Base-by-base conservation (phyloP, 495 filamentous ascomycete genomes). In the Penicillium simplicissimum region DNA sequence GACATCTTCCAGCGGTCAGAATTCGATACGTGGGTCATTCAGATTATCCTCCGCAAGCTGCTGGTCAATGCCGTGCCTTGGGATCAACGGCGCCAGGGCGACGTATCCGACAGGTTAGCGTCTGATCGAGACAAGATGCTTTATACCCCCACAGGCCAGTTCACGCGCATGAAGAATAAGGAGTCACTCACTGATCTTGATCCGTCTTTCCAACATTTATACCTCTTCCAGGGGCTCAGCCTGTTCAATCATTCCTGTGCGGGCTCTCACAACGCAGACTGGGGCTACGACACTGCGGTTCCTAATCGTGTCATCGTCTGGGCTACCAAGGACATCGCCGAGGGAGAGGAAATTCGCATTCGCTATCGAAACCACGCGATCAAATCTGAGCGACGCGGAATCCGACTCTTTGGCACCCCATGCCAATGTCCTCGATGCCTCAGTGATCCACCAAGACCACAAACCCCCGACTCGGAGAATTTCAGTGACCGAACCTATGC, bases 1-100 rank as follows among this genome's bases (percentile, higher is more conserved):
- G 71, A 78, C 47, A 77, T 79, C 25, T 76, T 76, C 64, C 61
- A 68, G 1, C 69, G 78, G 36, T 55, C 74, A 36, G 54, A 58
- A 17, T 79, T 75, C 40, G 76, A 79, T 55, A 78, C 75, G 0
- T 78, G 76, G 76, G 63, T 70, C 8, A 70, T 77, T 51, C 76
- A 79, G 33, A 64, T 58, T 8, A 59, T 76, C 9, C 36, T 76
- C 17, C 59, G 66, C 8, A 76, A 75, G 42, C 59, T 79, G 2
- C 59, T 73, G 1, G 47, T 63, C 40, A 71, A 73, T 48, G 69
- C 58, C 33, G 55, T 75, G 1, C 71, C 73, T 0, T 75, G 67
- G 68, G 70, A 76, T 23, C 25, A 52, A 9, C 14, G 15, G 7
- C 69, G 67, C 10, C 68, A 68, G n/a, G 55, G 54, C 3, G 42